A percentile compares a stretch with the other conserved stretches of the same genome.
These are phyloP conservation scores for Fusarium sp. DNA, from an alignment of 2,329 filamentous ascomycete species.

Conservation along the genomic window DNA sequence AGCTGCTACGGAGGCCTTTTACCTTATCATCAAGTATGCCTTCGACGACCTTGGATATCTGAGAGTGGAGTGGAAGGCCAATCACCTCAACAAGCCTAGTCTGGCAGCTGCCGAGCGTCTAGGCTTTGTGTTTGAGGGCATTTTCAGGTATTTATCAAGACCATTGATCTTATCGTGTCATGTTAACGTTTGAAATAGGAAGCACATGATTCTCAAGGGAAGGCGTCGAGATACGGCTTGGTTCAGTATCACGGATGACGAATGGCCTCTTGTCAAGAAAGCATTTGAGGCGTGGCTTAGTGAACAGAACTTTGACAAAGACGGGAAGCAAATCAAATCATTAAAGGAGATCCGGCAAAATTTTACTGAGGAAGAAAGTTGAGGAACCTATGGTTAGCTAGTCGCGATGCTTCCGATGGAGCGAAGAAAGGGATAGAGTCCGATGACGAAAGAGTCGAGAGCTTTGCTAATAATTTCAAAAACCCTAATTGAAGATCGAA, in stretches of 20 bases:
- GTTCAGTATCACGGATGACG: conserved; percentile 69
- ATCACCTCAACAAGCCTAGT: conserved; percentile 67
- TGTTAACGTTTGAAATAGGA: conserved; percentile 46
- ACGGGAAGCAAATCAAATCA: conserved; percentile 64
- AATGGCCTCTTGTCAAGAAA: conserved; percentile 65
- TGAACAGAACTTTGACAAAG: conserved; percentile 66
- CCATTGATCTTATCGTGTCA: accelerated
- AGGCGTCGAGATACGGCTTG: conserved; percentile 70
- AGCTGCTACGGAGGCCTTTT: conserved; percentile 69
- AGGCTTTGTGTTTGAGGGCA: conserved; percentile 71
- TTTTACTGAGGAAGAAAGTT: background rate
- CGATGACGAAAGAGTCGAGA: background rate
- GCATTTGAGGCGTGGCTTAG: conserved; percentile 68
- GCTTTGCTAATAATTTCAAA: no score
- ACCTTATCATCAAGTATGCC: conserved; percentile 65
- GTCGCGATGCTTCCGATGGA: background rate
- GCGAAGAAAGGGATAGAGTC: background rate
- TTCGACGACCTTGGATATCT: conserved; percentile 67
- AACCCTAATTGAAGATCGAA: no score
- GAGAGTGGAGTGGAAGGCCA: conserved; percentile 75
- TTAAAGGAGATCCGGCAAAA: conserved; percentile 53
- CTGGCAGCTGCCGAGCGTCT: conserved; percentile 67
- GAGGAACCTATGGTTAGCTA: background rate
- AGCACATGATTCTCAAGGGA: conserved; percentile 72
- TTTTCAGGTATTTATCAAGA: conserved; percentile 59